phyloP scores from a whole-genome alignment of 2,329 filamentous ascomycete species.

The Claviceps purpurea region DNA sequence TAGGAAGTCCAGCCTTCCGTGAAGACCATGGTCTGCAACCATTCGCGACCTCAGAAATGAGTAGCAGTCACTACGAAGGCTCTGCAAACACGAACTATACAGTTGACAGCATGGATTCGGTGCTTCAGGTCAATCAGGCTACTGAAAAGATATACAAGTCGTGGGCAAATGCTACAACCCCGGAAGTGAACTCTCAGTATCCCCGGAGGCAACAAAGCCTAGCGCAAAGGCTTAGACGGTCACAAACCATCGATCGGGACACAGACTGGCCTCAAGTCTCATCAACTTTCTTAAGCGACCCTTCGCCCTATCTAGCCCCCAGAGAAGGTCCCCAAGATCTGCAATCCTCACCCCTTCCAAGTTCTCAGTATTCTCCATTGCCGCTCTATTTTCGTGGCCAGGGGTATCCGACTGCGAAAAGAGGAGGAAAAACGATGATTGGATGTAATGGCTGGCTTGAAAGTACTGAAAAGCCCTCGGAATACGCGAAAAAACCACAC shows the following conservation, averaged over 20 bases:
- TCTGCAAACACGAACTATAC: not conserved
- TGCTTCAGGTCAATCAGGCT: slow-evolving; percentile 6
- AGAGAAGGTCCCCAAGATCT: not conserved
- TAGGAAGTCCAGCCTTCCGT: not conserved
- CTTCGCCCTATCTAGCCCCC: not conserved
- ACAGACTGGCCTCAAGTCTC: slow-evolving; percentile 3
- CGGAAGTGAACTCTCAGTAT: slow-evolving; percentile 9
- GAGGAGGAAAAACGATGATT: slow-evolving; percentile 37
- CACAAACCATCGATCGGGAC: slow-evolving; percentile 16
- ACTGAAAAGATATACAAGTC: slow-evolving; percentile 12
- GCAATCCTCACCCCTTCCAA: slow-evolving; percentile 4
- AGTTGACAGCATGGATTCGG: not conserved
- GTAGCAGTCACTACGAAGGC: not conserved
- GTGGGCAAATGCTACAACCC: slow-evolving; percentile 10
- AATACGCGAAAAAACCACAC: slow-evolving; percentile 14
- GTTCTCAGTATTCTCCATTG: slow-evolving; percentile 27
- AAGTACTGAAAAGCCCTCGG: slow-evolving; percentile 18
- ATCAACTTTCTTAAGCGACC: not conserved
- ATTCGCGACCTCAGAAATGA: not conserved
- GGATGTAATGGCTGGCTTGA: slow-evolving; percentile 46
- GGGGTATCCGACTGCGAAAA: slow-evolving; percentile 25
- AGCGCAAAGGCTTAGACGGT: slow-evolving; percentile 13
- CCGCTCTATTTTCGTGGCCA: slow-evolving; percentile 27
- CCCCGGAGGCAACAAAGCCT: slow-evolving; percentile 6
- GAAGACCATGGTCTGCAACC: not conserved